Conservation (phyloP, 78 protist species). For the Dictyostelium purpureum region DNA sequence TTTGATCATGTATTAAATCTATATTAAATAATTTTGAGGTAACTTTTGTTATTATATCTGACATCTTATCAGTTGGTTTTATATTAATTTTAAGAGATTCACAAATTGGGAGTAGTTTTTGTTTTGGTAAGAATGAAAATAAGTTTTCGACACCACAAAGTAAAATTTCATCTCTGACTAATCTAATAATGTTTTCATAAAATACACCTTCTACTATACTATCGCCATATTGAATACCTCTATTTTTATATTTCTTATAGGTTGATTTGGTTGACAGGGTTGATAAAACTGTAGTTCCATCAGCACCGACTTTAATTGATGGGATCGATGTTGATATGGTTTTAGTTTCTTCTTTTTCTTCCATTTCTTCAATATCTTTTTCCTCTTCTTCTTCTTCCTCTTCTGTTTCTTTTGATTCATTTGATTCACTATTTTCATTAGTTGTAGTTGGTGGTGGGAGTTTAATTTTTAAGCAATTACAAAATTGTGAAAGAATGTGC, state of each 20-base stretch:
- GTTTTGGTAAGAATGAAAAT: background rate
- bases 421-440: background rate
- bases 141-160: conserved; percentile 11
- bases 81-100: background rate
- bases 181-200: background rate
- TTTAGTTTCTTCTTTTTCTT: background rate
- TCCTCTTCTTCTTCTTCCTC: background rate
- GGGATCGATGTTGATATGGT: conserved; percentile 6
- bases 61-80: conserved; percentile 4
- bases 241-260: background rate
- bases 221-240: conserved; percentile 23
- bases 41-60: background rate
- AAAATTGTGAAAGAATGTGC: conserved; percentile 3
- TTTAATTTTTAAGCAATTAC: background rate
- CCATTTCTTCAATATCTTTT: background rate
- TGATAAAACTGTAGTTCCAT: conserved; percentile 15
- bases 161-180: background rate
- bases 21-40: conserved; percentile 1
- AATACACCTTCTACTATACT: background rate
- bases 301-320: background rate
- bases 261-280: conserved; percentile 23
- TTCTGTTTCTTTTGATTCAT: background rate
- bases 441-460: background rate
- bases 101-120: background rate
- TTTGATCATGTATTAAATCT: background rate